Evolutionary conservation across 495 filamentous ascomycete genomes (phyloP).

Genomic region (Aspergillus haitiensis): DNA sequence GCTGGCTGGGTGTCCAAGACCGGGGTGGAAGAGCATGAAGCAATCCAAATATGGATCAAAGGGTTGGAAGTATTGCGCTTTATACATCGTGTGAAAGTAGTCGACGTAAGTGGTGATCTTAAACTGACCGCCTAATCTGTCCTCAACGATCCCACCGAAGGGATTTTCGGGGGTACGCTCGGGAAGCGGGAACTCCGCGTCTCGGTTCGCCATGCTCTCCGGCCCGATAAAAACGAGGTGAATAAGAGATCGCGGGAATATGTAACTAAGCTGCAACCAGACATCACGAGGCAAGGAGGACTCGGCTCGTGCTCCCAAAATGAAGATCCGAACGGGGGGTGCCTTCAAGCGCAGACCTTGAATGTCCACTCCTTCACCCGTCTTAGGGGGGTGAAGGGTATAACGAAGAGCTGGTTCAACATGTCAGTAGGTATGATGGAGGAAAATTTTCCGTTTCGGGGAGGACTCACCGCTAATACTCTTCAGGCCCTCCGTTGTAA

Average conservation of each 20-base stretch:
- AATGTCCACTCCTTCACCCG: conserved; percentile 71
- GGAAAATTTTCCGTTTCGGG: not conserved
- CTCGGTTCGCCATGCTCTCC: conserved; percentile 88
- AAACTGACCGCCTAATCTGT: conserved; percentile 76
- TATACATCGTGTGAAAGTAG: conserved; percentile 95
- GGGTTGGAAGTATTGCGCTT: conserved; percentile 81
- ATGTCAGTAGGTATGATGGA: too few species aligned
- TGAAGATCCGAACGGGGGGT: conserved; percentile 87
- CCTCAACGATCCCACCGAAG: conserved; percentile 89
- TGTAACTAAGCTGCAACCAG: conserved; percentile 86
- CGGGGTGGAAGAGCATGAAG: conserved; percentile 94
- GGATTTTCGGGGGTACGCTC: conserved; percentile 80
- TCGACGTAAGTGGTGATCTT: conserved; percentile 98
- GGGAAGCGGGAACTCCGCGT: conserved; percentile 86
- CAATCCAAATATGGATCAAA: conserved; percentile 98
- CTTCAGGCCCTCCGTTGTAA: conserved; percentile 87
- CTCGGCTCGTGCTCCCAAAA: conserved; percentile 92
- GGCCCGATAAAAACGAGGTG: conserved; percentile 95
- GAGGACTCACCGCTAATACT: conserved; percentile 76
- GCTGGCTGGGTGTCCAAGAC: conserved; percentile 88
- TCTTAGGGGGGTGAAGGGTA: conserved; percentile 81
- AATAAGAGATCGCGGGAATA: conserved; percentile 74
- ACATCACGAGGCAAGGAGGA: conserved; percentile 91
- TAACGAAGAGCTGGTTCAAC: conserved; percentile 74
- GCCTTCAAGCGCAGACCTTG: conserved; percentile 78